Percentiles rank a stretch among this genome's conserved stretches.
phyloP scores from a whole-genome alignment of 2,329 filamentous ascomycete genomes.

The Hawksworthiomyces lignivorus region DNA sequence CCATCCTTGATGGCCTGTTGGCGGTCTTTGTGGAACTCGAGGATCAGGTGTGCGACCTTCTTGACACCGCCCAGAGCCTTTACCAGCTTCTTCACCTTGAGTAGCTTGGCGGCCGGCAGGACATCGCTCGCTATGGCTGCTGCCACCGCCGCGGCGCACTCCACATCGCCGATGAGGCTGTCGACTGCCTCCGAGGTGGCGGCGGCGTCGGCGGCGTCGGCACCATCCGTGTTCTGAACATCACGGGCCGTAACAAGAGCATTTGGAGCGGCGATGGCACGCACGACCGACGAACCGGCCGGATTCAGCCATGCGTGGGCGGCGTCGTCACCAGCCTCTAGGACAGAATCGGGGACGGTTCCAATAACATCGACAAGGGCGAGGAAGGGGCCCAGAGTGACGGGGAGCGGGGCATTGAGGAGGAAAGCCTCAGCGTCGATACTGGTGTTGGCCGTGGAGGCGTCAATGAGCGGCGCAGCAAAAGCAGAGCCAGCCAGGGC shows the following conservation, averaged over 20 bases:
- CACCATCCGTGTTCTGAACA: neutral
- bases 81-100: conserved; percentile 8
- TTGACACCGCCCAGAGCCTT: conserved; percentile 7
- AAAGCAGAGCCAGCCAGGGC: conserved; percentile 2
- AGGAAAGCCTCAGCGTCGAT: conserved; percentile 4
- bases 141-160: conserved; percentile 1
- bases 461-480: neutral
- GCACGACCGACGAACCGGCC: neutral
- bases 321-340: conserved; percentile 8
- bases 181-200: conserved; percentile 1
- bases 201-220: neutral
- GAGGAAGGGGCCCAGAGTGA: conserved; percentile 6
- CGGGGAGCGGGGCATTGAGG: conserved; percentile 4
- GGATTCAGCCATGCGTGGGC: conserved; percentile 5
- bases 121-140: conserved; percentile 4
- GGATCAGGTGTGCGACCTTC: conserved; percentile 9
- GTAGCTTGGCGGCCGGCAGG: conserved; percentile 6
- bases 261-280: neutral
- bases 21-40: conserved; percentile 4
- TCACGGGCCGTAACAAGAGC: neutral
- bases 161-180: conserved; percentile 3
- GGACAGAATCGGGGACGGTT: conserved; percentile 2
- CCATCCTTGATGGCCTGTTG: conserved; percentile 7
- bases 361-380: conserved; percentile 4
- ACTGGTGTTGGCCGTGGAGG: neutral